phyloP scores from a whole-genome alignment of 2,329 filamentous ascomycete genomes.

The Dactylellina sp. region DNA sequence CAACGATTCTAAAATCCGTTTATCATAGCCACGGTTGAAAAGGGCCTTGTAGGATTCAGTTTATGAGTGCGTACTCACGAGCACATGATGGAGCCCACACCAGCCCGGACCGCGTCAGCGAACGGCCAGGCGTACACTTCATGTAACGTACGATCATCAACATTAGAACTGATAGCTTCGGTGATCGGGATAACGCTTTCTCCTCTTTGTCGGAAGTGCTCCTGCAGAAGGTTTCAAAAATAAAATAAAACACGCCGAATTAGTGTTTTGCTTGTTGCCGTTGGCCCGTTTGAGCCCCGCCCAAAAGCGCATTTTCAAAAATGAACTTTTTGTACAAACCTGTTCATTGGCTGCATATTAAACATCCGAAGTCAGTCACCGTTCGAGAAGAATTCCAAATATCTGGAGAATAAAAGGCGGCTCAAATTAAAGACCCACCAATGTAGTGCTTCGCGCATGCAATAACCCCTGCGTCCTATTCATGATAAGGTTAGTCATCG shows the following conservation, averaged over 20 bases:
- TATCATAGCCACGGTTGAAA: slow-evolving; percentile 41
- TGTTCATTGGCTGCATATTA: slow-evolving; percentile 55
- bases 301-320: slow-evolving; percentile 48
- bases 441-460: slow-evolving; percentile 72
- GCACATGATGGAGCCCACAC: slow-evolving; percentile 73
- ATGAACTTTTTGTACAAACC: slow-evolving; percentile 56
- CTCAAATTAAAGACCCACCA: slow-evolving; percentile 56
- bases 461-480: slow-evolving; percentile 68
- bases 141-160: slow-evolving; percentile 79
- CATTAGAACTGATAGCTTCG: slow-evolving; percentile 70
- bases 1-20: slow-evolving; percentile 38
- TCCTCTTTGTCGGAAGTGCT: slow-evolving; percentile 53
- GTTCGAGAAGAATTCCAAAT: slow-evolving; percentile 48
- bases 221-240: slow-evolving; percentile 61
- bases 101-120: slow-evolving; percentile 76
- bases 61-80: slow-evolving; percentile 62
- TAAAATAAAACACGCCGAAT: slow-evolving; percentile 1
- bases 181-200: slow-evolving; percentile 63
- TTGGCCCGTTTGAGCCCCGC: slow-evolving; percentile 25
- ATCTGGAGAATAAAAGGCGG: slow-evolving; percentile 34
- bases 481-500: slow-evolving; percentile 58
- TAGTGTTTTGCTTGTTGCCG: slow-evolving; percentile 15
- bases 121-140: slow-evolving; percentile 85
- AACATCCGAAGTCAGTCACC: slow-evolving; percentile 42
- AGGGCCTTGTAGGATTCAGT: slow-evolving; percentile 23